phyloP scores from a whole-genome alignment of 352 stramenopile species.

The Globisporangium recalcitrans region DNA sequence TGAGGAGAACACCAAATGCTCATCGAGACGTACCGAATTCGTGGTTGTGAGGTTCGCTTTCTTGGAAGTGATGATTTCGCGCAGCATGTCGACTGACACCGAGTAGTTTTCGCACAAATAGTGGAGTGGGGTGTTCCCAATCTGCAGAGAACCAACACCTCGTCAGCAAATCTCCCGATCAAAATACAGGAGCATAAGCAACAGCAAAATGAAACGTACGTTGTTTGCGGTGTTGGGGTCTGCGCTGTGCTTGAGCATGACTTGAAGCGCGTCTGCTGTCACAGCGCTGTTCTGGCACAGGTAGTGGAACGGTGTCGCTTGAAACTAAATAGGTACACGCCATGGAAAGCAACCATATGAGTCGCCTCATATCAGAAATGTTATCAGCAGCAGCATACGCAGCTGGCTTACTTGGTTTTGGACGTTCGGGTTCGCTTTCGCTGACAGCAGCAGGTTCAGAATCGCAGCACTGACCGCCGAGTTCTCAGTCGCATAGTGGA shows the following conservation, averaged over 20 bases:
- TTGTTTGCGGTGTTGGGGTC: constrained; percentile 77
- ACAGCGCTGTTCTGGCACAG: constrained; percentile 62
- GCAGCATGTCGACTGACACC: constrained; percentile 51
- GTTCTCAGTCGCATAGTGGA: constrained; percentile 67
- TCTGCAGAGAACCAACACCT: constrained; percentile 27
- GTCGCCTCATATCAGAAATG: too few species aligned
- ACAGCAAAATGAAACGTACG: constrained; percentile 32
- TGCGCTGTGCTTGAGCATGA: constrained; percentile 51
- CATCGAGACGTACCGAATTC: constrained; percentile 42
- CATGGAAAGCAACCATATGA: too few species aligned
- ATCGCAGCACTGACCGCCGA: constrained; percentile 25
- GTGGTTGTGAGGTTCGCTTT: constrained; percentile 56
- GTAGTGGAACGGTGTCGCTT: constrained; percentile 67
- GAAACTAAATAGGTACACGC: too few species aligned
- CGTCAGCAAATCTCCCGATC: not conserved
- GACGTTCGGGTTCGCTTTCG: constrained; percentile 46
- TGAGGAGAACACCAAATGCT: not conserved
- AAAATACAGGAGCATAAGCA: too few species aligned
- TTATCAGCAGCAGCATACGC: not conserved
- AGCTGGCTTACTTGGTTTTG: constrained; percentile 49
- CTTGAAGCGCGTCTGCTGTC: constrained; percentile 32
- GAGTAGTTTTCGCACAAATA: constrained; percentile 66
- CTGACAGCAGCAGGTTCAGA: constrained; percentile 35
- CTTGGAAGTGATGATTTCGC: constrained; percentile 51
- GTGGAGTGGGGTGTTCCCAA: constrained; percentile 69